These are phyloP conservation scores for Naganishia cerealis DNA, from an alignment of 1,284 basidiomycete species.

Conservation along the genomic window DNA sequence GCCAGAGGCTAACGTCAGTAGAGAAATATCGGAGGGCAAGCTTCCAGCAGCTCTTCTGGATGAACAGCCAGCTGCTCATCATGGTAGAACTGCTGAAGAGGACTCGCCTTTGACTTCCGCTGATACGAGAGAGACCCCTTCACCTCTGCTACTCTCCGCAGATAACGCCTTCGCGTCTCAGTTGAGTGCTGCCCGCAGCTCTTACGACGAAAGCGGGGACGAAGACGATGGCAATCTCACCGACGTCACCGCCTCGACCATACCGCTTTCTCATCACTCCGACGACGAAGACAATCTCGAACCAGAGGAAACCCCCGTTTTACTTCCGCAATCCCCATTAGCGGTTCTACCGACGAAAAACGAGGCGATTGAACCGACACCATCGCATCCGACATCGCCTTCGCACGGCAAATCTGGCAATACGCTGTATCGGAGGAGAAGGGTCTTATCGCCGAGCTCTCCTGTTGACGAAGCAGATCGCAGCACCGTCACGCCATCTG, in stretches of 20 bases:
- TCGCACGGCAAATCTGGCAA: slow-evolving; percentile 11
- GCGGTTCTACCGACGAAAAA: not conserved
- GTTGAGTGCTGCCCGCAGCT: not conserved
- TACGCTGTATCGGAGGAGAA: slow-evolving; percentile 20
- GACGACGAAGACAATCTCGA: slow-evolving; percentile 34
- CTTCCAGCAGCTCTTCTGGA: not conserved
- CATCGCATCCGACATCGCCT: slow-evolving; percentile 11
- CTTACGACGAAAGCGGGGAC: slow-evolving; percentile 4
- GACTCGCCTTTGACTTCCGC: slow-evolving; percentile 30
- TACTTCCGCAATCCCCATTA: not conserved
- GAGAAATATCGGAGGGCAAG: not conserved
- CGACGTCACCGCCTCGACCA: slow-evolving; percentile 37
- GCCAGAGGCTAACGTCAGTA: not conserved
- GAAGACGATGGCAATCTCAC: slow-evolving; percentile 35
- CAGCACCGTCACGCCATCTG: not conserved
- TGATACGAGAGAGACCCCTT: slow-evolving; percentile 17
- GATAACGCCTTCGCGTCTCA: slow-evolving; percentile 11
- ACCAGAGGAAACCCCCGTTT: slow-evolving; percentile 19
- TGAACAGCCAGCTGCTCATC: not conserved
- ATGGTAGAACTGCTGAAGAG: slow-evolving; percentile 13
- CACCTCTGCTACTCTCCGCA: slow-evolving; percentile 17
- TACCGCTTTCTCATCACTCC: slow-evolving; percentile 36
- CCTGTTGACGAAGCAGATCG: slow-evolving; percentile 18
- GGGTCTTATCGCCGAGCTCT: slow-evolving; percentile 33
- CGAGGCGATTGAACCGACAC: not conserved